phyloP scores from a whole-genome alignment of 345 rosid genomes.

The Salix arbutifolia region DNA sequence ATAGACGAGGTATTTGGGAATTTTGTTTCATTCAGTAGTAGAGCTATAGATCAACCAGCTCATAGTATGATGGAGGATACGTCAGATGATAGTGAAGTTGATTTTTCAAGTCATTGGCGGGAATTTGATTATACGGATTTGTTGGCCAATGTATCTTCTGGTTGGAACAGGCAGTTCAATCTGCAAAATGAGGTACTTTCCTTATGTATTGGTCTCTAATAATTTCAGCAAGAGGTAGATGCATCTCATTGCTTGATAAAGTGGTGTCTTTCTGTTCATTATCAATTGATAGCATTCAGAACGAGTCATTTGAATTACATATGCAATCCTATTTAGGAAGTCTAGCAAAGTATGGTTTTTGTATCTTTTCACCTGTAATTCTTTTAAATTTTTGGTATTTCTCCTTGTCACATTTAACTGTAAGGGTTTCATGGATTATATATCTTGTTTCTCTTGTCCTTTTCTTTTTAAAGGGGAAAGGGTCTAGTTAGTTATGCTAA shows the following conservation, averaged over 20 bases:
- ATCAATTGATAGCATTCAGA: background rate
- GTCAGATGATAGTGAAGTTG: slow-evolving; percentile 61
- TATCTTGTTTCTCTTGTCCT: background rate
- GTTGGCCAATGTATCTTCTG: slow-evolving; percentile 27
- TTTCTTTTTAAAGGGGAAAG: background rate
- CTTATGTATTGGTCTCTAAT: background rate
- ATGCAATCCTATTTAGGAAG: background rate
- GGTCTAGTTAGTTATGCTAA: background rate
- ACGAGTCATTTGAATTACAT: background rate
- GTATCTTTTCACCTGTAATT: background rate
- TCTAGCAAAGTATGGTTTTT: background rate
- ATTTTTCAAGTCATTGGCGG: slow-evolving; percentile 44
- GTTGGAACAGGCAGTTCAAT: slow-evolving; percentile 36
- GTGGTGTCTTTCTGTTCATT: background rate
- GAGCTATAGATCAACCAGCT: slow-evolving; percentile 22
- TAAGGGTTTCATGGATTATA: background rate
- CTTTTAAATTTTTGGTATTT: background rate
- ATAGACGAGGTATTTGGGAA: slow-evolving; percentile 40
- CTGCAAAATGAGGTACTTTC: slow-evolving; percentile 47
- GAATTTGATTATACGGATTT: slow-evolving; percentile 39
- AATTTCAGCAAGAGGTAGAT: background rate
- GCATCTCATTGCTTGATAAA: background rate
- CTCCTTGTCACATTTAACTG: background rate
- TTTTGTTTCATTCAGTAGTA: slow-evolving; percentile 28
- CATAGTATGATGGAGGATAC: slow-evolving; percentile 38